Evolutionary conservation across 2,329 filamentous ascomycete genomes (phyloP).

Genomic region (Mollisia scopiformis): DNA sequence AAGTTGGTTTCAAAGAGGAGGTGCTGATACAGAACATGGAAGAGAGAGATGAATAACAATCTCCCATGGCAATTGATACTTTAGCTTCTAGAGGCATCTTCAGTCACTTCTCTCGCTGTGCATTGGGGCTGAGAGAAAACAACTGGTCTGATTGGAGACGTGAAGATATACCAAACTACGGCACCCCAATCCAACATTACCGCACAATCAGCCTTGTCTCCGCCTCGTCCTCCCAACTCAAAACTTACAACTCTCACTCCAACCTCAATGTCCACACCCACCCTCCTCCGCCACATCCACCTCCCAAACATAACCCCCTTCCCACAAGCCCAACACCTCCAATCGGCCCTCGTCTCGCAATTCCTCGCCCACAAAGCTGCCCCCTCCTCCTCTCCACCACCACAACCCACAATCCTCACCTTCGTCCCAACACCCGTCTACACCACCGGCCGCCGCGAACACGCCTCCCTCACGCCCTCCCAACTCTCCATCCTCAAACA

Average conservation of each 20-base stretch:
- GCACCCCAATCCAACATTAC: too few relatives aligned
- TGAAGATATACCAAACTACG: too few relatives aligned
- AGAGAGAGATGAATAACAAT: too few relatives aligned
- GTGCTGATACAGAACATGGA: too few relatives aligned
- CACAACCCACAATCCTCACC: slow-evolving; percentile 71
- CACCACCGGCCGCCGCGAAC: slow-evolving; percentile 85
- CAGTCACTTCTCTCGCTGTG: too few relatives aligned
- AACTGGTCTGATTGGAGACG: too few relatives aligned
- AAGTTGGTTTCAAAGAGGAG: too few relatives aligned
- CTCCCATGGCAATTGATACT: too few relatives aligned
- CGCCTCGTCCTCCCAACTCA: neutral
- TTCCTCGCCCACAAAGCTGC: slow-evolving; percentile 62
- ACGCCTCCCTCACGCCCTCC: slow-evolving; percentile 46
- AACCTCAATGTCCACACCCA: slow-evolving; percentile 11
- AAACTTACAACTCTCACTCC: neutral
- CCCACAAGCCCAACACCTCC: slow-evolving; percentile 54
- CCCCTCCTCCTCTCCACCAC: slow-evolving; percentile 33
- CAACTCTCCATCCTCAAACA: slow-evolving; percentile 48
- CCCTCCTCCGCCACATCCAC: slow-evolving; percentile 60
- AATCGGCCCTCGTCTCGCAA: slow-evolving; percentile 56
- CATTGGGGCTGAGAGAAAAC: too few relatives aligned
- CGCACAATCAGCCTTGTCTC: neutral
- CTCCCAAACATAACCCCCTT: slow-evolving; percentile 58
- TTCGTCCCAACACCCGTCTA: slow-evolving; percentile 85
- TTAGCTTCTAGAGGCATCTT: too few relatives aligned